phyloP scores from a whole-genome alignment of 1,284 basidiomycete species.

The Rhodotorula sp. region DNA sequence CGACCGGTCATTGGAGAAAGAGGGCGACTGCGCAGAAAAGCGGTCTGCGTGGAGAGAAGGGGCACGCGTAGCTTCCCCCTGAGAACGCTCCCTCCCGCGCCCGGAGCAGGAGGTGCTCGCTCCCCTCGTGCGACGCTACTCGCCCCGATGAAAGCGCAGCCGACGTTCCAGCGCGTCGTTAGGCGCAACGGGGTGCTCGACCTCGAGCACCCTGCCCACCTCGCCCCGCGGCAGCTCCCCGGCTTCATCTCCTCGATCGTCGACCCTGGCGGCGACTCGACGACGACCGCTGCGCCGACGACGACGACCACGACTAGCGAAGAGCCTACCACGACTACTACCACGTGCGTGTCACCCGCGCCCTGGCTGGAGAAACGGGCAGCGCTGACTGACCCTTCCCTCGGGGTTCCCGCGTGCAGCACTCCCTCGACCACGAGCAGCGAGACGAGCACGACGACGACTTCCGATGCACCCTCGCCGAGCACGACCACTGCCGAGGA shows the following conservation, averaged over 20 bases:
- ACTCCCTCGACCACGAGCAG: neutral
- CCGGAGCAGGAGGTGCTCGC: neutral
- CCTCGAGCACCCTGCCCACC: neutral
- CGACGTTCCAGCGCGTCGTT: neutral
- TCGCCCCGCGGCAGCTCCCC: neutral
- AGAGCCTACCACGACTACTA: neutral
- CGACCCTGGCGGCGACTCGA: neutral
- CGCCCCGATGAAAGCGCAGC: neutral
- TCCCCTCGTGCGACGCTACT: neutral
- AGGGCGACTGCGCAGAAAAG: neutral
- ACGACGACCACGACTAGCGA: constrained; percentile 15
- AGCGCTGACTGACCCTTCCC: neutral
- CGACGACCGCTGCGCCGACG: constrained; percentile 5
- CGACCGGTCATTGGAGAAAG: neutral
- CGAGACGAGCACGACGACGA: neutral
- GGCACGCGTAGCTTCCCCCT: neutral
- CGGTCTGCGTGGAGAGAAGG: neutral
- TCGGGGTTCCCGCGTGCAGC: neutral
- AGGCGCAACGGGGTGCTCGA: constrained; percentile 8
- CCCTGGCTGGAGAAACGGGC: neutral
- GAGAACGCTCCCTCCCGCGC: neutral
- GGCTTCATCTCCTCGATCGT: neutral
- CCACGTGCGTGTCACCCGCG: neutral
- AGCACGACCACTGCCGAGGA: neutral
- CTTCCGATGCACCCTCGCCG: neutral